Conservation (phyloP, 176 grass and related monocot species). For the Carex scoparia region DNA sequence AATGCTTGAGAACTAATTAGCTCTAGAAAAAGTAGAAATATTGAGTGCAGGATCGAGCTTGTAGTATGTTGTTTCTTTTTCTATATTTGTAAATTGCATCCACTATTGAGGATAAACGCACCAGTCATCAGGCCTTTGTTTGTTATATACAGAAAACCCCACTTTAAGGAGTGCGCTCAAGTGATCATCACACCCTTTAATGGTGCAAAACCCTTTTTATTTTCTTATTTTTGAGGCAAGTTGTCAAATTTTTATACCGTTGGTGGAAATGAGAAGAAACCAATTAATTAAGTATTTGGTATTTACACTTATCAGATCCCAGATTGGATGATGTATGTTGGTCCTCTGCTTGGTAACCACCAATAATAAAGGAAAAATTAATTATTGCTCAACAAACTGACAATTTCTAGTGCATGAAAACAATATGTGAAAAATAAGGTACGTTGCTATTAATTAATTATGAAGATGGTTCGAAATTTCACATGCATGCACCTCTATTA, state of each 20-base stretch:
- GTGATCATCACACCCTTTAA: not conserved
- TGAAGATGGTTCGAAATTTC: no score
- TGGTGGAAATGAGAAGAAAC: not conserved
- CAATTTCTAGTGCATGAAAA: not conserved
- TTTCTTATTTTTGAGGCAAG: not conserved
- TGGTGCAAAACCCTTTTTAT: not conserved
- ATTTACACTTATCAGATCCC: not conserved
- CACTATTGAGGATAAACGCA: not conserved
- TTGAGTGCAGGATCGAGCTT: not conserved
- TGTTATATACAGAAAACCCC: slow-evolving; percentile 3
- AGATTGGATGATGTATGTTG: slow-evolving; percentile 9
- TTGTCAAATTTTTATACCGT: not conserved
- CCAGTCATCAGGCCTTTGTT: not conserved
- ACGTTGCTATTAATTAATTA: no score
- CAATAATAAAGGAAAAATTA: not conserved
- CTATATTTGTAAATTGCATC: slow-evolving; percentile 8
- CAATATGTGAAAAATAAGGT: no score
- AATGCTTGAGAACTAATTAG: not conserved
- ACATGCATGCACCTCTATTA: no score
- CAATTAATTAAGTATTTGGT: not conserved
- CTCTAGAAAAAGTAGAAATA: slow-evolving; percentile 17
- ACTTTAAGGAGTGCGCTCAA: slow-evolving; percentile 3
- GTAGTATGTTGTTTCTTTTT: not conserved
- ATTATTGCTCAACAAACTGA: not conserved
- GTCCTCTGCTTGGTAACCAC: not conserved